Base-by-base conservation (phyloP, 2,329 filamentous ascomycete species). In the Taxawa tesnikishii region DNA sequence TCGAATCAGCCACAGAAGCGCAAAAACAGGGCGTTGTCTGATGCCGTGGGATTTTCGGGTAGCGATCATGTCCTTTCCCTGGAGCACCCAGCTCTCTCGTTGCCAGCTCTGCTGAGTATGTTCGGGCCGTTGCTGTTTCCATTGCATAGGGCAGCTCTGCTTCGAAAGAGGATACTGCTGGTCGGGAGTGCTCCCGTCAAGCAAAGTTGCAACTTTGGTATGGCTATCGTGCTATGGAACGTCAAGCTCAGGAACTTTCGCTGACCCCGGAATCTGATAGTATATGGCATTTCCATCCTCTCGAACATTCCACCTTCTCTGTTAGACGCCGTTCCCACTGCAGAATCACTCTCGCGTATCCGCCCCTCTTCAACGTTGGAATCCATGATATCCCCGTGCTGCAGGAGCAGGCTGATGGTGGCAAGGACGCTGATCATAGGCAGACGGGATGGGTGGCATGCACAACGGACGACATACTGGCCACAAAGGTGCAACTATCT, bases 51-150 rank as follows among this genome's bases (percentile, higher is more conserved):
- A 6, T 57, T 77, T 31, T 60, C 73, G 18, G 64, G 70, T 0
- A 61, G 69, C 3, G 73, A 74, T 16, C 72, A 87, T 54, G 70
- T 68, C 31, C 63, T 94, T 33, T 79, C 82, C 1, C 68, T 73
- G 14, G 79, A 79, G 48, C 90, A 98, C 50, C 90, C 90, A 9
- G 88, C 87, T 3, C 76, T 84, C 58, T 90, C 83, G 33, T 68
- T 96, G 42, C 71, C 77, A 8, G 67, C 70, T 19, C 73, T 94
- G 40, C 59, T 96, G 28, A 77, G 90, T 43, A 73, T 71, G 6
- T 93, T 96, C 51, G 90, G 90, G 0, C 90, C 90, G 1, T 65
- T 98, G 34, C 74, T 96, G 31, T 98, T 94, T 50, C 83, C 90
- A 8, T 71, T 98, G 40, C 81, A 94, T 46, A 75, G 90, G 45